A percentile compares a stretch with the other conserved stretches of the same genome.
These are phyloP conservation scores for Fraxinus dipetala DNA, from an alignment of 305 asterid species.

Conservation along the genomic window DNA sequence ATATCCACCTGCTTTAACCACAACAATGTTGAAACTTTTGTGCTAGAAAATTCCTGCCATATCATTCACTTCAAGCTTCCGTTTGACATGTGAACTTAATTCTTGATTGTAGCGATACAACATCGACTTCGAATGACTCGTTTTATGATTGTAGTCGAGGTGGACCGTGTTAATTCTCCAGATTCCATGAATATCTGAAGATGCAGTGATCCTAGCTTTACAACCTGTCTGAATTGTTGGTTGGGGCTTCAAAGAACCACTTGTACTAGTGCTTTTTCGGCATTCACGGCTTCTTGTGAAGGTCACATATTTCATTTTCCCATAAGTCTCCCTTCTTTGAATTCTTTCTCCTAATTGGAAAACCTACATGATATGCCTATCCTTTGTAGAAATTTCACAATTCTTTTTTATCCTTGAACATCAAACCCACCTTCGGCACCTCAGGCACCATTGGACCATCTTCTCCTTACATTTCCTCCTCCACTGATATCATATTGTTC, in stretches of 20 bases:
- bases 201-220: neutral
- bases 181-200: neutral
- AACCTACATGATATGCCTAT: neutral
- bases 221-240: neutral
- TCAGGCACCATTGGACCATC: neutral
- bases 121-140: neutral
- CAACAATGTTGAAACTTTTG: neutral
- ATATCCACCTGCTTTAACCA: neutral
- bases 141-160: neutral
- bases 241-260: neutral
- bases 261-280: neutral
- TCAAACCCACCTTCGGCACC: neutral
- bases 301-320: neutral
- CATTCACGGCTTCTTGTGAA: neutral
- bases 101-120: neutral
- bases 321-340: neutral
- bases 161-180: neutral
- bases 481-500: neutral
- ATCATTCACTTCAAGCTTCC: neutral
- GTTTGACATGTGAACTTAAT: neutral
- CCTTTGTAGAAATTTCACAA: neutral
- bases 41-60: neutral
- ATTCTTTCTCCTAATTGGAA: neutral
- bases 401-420: neutral
- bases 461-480: neutral